A percentile compares a stretch with the other conserved stretches of the same genome.
Conservation (phyloP, 768 basidiomycete genomes). For the Agaricus subrufescens region DNA sequence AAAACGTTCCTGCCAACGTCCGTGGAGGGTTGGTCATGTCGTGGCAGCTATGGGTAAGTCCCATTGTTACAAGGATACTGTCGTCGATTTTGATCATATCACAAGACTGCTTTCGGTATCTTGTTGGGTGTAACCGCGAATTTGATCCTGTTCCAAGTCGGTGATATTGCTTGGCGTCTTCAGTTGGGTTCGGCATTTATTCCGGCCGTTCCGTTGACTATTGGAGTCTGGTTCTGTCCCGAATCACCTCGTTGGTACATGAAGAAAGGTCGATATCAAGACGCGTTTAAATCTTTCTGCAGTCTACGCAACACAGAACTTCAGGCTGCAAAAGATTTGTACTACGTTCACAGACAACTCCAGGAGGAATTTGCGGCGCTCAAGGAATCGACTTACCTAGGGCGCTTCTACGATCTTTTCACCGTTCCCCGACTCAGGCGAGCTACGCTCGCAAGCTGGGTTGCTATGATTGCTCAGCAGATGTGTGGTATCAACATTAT, state of each 20-base stretch:
- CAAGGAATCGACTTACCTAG: constrained; percentile 41
- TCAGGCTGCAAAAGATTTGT: constrained; percentile 77
- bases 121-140: constrained; percentile 68
- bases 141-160: constrained; percentile 52
- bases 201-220: constrained; percentile 45
- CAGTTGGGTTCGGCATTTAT: constrained; percentile 71
- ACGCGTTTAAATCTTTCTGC: constrained; percentile 61
- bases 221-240: constrained; percentile 52
- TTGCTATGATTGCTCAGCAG: constrained; percentile 71
- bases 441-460: constrained; percentile 45
- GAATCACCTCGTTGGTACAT: constrained; percentile 89
- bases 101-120: constrained; percentile 76
- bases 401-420: constrained; percentile 63
- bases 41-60: constrained; percentile 78
- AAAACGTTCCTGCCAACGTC: constrained; percentile 76
- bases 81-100: neutral
- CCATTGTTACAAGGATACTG: neutral
- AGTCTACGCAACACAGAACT: constrained; percentile 66
- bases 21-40: constrained; percentile 90
- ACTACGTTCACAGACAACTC: constrained; percentile 72
- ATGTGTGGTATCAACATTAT: constrained; percentile 79
- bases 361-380: constrained; percentile 59
- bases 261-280: constrained; percentile 65
- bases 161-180: constrained; percentile 72
- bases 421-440: constrained; percentile 61